Percentiles rank a stretch among this genome's conserved stretches.
Conservation (phyloP, 805 yeast genomes). For the Hanseniaspora pseudoguilliermondii region DNA sequence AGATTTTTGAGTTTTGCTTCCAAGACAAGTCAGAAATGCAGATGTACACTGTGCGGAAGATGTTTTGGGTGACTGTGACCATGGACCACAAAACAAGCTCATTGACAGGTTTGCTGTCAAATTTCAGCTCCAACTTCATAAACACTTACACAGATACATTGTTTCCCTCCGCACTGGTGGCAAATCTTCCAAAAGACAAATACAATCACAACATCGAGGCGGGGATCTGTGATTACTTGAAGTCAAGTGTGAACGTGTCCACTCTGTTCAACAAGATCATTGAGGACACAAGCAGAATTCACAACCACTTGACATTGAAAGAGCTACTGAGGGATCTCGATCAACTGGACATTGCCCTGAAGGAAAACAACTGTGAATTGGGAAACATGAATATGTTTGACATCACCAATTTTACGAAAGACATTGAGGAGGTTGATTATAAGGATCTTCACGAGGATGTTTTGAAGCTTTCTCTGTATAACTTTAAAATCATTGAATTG, state of each 20-base stretch:
- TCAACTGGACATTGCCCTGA: neutral
- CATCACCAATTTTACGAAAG: neutral
- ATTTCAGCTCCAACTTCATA: neutral
- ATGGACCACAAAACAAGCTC: slow-evolving; percentile 9
- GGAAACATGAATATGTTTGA: neutral
- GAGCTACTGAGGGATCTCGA: slow-evolving; percentile 1
- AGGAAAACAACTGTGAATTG: neutral
- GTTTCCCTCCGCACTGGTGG: neutral
- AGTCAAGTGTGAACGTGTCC: neutral
- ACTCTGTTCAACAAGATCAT: neutral
- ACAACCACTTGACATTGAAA: neutral
- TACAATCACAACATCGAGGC: neutral
- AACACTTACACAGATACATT: slow-evolving; percentile 1
- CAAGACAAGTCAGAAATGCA: neutral
- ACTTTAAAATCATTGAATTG: slow-evolving; percentile 10
- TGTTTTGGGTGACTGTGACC: slow-evolving; percentile 10
- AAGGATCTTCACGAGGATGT: neutral
- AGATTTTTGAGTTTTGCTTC: slow-evolving; percentile 1
- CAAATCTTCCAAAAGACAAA: neutral
- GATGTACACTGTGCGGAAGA: slow-evolving; percentile 7
- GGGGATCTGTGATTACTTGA: slow-evolving; percentile 6
- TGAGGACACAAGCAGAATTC: neutral
- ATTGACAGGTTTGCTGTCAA: slow-evolving; percentile 7
- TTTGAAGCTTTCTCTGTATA: neutral
- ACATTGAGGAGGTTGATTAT: slow-evolving; percentile 9